phyloP scores from a whole-genome alignment of 2,329 filamentous ascomycete genomes.

The Raffaelea deltoideospora region DNA sequence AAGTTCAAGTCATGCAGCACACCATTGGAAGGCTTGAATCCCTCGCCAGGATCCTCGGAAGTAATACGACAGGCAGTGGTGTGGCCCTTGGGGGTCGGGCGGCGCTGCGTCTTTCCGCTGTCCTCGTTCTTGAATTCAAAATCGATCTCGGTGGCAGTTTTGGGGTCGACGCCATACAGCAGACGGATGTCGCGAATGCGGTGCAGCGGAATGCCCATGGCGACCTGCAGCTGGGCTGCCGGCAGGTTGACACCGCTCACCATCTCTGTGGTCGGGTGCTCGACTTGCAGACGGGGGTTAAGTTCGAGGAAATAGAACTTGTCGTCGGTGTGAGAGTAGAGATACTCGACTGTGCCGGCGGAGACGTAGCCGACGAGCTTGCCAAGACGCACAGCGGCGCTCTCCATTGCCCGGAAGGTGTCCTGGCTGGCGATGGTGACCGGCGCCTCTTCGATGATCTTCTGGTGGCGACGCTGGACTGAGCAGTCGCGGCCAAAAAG shows the following conservation, averaged over 20 bases:
- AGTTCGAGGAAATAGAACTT: constrained; percentile 99
- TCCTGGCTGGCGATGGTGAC: constrained; percentile 84
- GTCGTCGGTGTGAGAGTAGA: constrained; percentile 95
- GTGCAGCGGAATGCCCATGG: constrained; percentile 95
- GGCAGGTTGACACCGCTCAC: constrained; percentile 95
- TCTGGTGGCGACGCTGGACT: constrained; percentile 94
- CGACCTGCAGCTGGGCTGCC: constrained; percentile 93
- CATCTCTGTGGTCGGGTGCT: constrained; percentile 99
- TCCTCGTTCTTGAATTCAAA: constrained; percentile 87
- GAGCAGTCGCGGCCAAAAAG: constrained; percentile 98
- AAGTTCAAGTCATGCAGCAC: constrained; percentile 99
- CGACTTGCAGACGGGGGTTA: constrained; percentile 97
- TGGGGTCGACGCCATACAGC: constrained; percentile 88
- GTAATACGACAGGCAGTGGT: constrained; percentile 98
- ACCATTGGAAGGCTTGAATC: constrained; percentile 98
- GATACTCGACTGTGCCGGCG: constrained; percentile 94
- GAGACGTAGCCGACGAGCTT: constrained; percentile 95
- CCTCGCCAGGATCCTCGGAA: constrained; percentile 95
- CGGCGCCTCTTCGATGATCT: constrained; percentile 98
- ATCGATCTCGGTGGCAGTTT: constrained; percentile 75
- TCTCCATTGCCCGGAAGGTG: constrained; percentile 94
- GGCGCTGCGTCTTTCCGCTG: constrained; percentile 71
- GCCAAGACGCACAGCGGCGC: constrained; percentile 85
- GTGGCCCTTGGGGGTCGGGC: constrained; percentile 88
- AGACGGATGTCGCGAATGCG: constrained; percentile 91